Base-by-base conservation (phyloP, 2,329 filamentous ascomycete species). In the Ophiocordyceps sinensis region DNA sequence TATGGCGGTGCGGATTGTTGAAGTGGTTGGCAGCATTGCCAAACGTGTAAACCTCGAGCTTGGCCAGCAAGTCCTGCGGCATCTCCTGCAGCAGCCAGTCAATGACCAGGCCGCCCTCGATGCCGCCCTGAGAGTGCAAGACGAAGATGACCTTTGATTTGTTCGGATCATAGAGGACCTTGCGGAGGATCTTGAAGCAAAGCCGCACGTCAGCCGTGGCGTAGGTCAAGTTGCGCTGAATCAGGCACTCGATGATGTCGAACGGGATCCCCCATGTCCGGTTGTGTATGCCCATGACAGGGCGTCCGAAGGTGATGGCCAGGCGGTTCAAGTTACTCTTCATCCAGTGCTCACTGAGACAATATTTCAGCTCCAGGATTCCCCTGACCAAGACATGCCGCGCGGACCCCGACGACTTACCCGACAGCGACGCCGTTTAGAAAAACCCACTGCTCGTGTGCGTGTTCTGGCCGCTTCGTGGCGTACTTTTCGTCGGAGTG, bases 1-100 rank as follows among this genome's bases (percentile, higher is more conserved):
- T 50, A 43, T 72, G 69, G 3, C 70, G 66, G 48, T 75, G 71
- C 0, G 83, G 84, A 47, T 86, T 85, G 57, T 87, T 87, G 64
- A 86, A 88, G 56, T 88, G 82, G 51, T 85, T 85, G 0, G 84
- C 80, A 0, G 82, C 83, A 43, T 76, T 82, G 26, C 82, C 84
- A 55, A 89, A 89, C 0, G 83, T 88, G 57, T 79, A 81, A 3
- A 89, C 73, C 57, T 89, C 83, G 0, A 87, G 67, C 50, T 85
- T 82, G 2, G 66, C 59, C 6, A 86, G 63, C 4, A 80, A 61
- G 46, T 79, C 70, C 43, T 78, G 75, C 0, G 80, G 73, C 12
- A 85, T 60, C 53, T 87, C 82, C 46, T 80, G 76, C 1, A 87
- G 65, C 2, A 89, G 67, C 79, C 82, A 85, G 60, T 91, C 84